Evolutionary conservation across 208 protist genomes (phyloP).

Genomic region (Leishmania amazonensis): DNA sequence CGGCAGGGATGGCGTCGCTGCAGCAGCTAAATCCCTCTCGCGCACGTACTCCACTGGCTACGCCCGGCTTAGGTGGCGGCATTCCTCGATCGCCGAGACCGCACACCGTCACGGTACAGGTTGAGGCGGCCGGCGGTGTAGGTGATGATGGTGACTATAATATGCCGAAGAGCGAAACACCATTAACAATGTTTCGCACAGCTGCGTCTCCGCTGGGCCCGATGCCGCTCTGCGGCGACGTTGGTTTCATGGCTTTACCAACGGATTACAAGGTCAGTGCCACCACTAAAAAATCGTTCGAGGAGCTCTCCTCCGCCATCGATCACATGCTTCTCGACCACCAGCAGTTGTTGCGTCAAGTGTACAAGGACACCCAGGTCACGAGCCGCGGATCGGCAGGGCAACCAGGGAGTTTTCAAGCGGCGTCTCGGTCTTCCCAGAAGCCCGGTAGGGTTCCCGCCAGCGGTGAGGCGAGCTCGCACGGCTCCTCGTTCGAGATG

Average conservation of each 20-base stretch:
- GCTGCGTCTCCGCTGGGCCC: neutral
- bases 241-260: neutral
- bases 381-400: neutral
- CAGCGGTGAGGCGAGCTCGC: neutral
- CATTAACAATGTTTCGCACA: neutral
- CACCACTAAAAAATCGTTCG: conserved; percentile 28
- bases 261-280: neutral
- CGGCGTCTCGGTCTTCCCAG: neutral
- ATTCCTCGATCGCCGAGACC: conserved; percentile 16
- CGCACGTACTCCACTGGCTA: neutral
- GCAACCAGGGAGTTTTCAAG: neutral
- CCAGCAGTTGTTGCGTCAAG: conserved; percentile 54
- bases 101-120: neutral
- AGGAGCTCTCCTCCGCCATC: conserved; percentile 44
- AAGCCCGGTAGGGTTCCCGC: neutral
- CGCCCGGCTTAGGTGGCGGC: conserved; percentile 5
- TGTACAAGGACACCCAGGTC: conserved; percentile 39
- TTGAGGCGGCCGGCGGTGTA: no score
- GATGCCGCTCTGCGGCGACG: neutral
- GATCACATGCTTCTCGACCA: conserved; percentile 83
- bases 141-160: neutral
- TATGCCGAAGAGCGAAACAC: neutral
- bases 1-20: neutral
- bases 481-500: neutral
- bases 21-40: neutral